Evolutionary conservation across 371 early-diverging fungal genomes (phyloP).

Genomic region (Basidiobolus meristosporus): DNA sequence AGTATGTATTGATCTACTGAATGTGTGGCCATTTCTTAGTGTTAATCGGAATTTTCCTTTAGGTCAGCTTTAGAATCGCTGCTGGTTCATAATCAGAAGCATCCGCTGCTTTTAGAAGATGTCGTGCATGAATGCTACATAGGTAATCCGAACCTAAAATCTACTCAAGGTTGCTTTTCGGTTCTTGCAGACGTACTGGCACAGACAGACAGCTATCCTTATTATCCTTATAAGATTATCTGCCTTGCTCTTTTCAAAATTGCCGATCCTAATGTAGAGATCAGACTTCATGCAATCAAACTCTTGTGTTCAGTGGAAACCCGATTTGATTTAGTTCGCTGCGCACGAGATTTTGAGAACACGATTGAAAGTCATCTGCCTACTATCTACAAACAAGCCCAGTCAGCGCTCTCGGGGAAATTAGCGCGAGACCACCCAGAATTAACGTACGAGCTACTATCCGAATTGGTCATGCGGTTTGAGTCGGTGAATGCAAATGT

Average conservation of each 20-base stretch:
- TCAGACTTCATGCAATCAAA: slow-evolving; percentile 59
- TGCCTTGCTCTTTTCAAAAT: slow-evolving; percentile 64
- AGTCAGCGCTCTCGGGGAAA: slow-evolving; percentile 38
- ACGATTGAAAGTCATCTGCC: slow-evolving; percentile 62
- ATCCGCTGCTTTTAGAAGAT: slow-evolving; percentile 36
- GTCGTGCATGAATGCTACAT: slow-evolving; percentile 56
- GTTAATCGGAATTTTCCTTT: background rate
- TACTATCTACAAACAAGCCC: slow-evolving; percentile 66
- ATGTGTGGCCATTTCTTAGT: background rate
- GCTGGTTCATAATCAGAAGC: slow-evolving; percentile 43
- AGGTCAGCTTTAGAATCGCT: slow-evolving; percentile 41
- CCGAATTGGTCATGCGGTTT: slow-evolving; percentile 60
- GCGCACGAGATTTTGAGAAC: slow-evolving; percentile 42
- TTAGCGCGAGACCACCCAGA: slow-evolving; percentile 42
- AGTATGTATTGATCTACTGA: slow-evolving; percentile 5
- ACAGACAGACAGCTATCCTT: slow-evolving; percentile 28
- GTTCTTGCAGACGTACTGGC: slow-evolving; percentile 47
- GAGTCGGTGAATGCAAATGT: slow-evolving; percentile 38
- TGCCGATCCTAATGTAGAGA: slow-evolving; percentile 47
- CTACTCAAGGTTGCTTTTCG: slow-evolving; percentile 54
- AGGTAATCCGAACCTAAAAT: slow-evolving; percentile 30
- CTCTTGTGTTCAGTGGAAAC: slow-evolving; percentile 54
- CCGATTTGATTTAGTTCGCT: slow-evolving; percentile 36
- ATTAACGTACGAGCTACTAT: slow-evolving; percentile 49
- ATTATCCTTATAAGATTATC: slow-evolving; percentile 40